Evolutionary conservation across 2,329 filamentous ascomycete genomes (phyloP), one percentile per base, ranked within the genome.

Genomic region (Spiromastix sp.): DNA sequence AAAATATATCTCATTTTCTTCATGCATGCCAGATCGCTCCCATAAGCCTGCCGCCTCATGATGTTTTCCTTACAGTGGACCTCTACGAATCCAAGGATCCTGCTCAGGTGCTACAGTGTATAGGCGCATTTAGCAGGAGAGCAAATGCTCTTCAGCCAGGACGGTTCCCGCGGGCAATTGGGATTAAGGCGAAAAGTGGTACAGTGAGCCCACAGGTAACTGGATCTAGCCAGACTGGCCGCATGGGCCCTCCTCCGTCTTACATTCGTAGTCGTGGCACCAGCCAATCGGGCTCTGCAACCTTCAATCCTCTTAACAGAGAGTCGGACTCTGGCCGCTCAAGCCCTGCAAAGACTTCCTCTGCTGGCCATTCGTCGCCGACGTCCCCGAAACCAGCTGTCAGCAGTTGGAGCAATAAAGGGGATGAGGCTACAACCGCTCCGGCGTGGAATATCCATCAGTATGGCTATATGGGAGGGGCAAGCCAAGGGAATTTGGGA

Each of bases 371-470:
- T 25, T 65, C 56, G 38, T 64, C 67, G 25, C 59, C 64, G 4
- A 52, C 59, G 19, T 65, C 68, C 10, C 61, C 68, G n/a, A 51
- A 43, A 30, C 49, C 54, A 4, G 59, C 67, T 2, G 75, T 89
- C 42, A 94, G 83, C 54, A 93, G 78, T 60, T 96, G 91, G 91
- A 93, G 84, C 59, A 93, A 77, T 56, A 84, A 74, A 57, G 72
- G 74, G 37, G 85, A 95, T 47, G 83, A 95, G 57, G 75, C 74
- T 11, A 72, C 71, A 29, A 95, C 87, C 2, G 71, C 79, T 17
- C 91, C 91, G 0, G 91, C 91, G 2, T 98, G 91, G 91, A 98
- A 96, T 55, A 96, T 96, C 48, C 82, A 87, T 38, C 91, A 98
- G 56, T 98, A 98, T 55, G 87, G 91, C 5, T 98, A 95, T 60